These are phyloP conservation scores for Podospora anserina DNA, from an alignment of 495 filamentous ascomycete species.

Conservation along the genomic window DNA sequence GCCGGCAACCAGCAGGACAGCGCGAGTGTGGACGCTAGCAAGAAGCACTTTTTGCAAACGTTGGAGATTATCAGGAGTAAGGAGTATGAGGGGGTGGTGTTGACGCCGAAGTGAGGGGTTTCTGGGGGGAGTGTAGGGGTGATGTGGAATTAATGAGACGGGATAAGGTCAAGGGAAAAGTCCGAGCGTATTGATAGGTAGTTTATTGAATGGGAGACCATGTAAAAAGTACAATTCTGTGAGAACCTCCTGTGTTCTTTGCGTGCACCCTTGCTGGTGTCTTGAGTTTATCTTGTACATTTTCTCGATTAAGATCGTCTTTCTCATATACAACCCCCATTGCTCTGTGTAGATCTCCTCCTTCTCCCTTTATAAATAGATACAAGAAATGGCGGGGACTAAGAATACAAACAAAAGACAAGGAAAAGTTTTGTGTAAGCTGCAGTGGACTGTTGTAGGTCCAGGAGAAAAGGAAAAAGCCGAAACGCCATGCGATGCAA, in stretches of 20 bases:
- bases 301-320: not conserved
- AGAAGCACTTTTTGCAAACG: constrained; percentile 88
- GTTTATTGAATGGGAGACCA: too few relatives aligned
- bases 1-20: constrained; percentile 75
- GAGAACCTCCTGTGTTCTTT: too few relatives aligned
- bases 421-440: not conserved
- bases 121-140: not conserved
- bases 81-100: constrained; percentile 88
- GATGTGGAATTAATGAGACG: constrained; percentile 24
- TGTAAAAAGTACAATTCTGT: too few relatives aligned
- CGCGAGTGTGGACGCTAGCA: constrained; percentile 75
- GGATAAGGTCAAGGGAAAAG: constrained; percentile 10
- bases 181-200: not conserved
- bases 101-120: constrained; percentile 58
- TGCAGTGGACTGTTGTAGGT: not conserved
- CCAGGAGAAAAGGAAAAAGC: not conserved
- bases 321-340: not conserved
- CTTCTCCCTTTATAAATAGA: not conserved
- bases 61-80: constrained; percentile 87
- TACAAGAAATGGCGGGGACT: not conserved
- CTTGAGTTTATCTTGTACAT: not conserved
- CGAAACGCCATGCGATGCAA: not conserved
- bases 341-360: not conserved
- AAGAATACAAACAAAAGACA: not conserved
- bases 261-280: too few relatives aligned